These are phyloP conservation scores for Vachellia collinsii DNA, from an alignment of 306 rosid genomes.

Conservation along the genomic window DNA sequence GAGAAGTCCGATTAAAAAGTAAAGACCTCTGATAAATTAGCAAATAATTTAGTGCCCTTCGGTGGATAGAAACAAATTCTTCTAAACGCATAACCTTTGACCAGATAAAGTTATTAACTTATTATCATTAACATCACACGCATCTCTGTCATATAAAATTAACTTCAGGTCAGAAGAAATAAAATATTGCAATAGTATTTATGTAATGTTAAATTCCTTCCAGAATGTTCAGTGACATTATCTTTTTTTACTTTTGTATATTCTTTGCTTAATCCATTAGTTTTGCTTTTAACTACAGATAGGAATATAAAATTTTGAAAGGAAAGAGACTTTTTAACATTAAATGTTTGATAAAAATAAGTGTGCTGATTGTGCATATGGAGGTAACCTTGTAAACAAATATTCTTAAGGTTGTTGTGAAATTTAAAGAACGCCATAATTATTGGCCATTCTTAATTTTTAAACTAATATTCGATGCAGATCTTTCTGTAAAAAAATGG, in stretches of 20 bases:
- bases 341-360: background rate
- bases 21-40: too few relatives aligned
- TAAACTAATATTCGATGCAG: background rate
- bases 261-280: background rate
- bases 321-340: background rate
- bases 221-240: background rate
- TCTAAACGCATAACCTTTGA: background rate
- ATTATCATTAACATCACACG: background rate
- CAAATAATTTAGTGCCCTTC: too few relatives aligned
- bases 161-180: background rate
- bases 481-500: too few relatives aligned
- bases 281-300: background rate
- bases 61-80: background rate
- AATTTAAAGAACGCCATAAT: background rate
- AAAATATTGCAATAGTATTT: background rate
- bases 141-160: background rate
- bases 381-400: background rate
- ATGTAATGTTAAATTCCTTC: background rate
- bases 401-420: background rate
- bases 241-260: background rate
- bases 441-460: background rate
- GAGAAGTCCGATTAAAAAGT: too few relatives aligned
- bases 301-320: background rate
- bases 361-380: background rate
- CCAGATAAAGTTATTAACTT: background rate